Evolutionary conservation across 73 alveolate species (phyloP).

Genomic region (Paraurostyla sp.): DNA sequence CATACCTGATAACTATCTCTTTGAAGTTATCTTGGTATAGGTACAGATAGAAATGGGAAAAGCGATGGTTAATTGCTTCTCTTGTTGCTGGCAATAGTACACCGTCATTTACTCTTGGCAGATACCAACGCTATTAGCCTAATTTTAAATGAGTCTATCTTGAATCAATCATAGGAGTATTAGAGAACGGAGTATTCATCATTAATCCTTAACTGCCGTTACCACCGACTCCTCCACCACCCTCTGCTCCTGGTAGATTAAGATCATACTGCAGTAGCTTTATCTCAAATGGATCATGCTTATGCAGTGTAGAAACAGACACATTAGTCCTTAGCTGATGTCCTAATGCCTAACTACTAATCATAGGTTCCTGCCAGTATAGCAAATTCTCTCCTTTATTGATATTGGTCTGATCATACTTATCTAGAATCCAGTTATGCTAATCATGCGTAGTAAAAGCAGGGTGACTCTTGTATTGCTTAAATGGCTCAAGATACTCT

Average conservation of each 20-base stretch:
- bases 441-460: not conserved
- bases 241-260: not conserved
- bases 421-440: not conserved
- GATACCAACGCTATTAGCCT: constrained; percentile 17
- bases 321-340: not conserved
- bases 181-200: not conserved
- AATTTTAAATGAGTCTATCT: constrained; percentile 8
- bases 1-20: constrained; percentile 30
- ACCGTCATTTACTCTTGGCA: constrained; percentile 16
- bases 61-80: constrained; percentile 24
- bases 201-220: too few species aligned
- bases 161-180: constrained; percentile 11
- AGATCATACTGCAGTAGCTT: constrained; percentile 15
- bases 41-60: constrained; percentile 28
- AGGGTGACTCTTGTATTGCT: constrained; percentile 3
- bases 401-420: constrained; percentile 7
- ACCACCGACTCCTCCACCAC: too few species aligned
- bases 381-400: not conserved
- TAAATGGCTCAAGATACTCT: not conserved
- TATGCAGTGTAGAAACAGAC: constrained; percentile 24
- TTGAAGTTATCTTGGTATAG: not conserved
- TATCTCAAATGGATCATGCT: constrained; percentile 35
- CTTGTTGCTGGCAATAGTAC: constrained; percentile 11
- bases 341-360: not conserved
- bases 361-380: constrained; percentile 41